Base-by-base conservation (phyloP, 352 stramenopile genomes). In the Thalassiosira hispida region DNA sequence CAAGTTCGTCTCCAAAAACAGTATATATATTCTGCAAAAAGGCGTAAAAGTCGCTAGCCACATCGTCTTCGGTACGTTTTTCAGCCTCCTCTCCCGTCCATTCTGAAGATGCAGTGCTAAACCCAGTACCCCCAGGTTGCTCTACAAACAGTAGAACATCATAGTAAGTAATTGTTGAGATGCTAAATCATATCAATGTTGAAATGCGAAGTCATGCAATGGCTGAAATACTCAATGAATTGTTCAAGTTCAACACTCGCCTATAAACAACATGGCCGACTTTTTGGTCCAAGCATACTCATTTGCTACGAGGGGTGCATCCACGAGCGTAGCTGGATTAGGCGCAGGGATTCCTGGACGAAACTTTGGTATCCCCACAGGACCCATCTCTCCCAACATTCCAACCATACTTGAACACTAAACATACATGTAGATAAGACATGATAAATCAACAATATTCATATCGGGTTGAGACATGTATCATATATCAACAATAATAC, bases 1-100 rank as follows among this genome's bases (percentile, higher is more conserved):
- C 79, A 4, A 96, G 87, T 63, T 95, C 91, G 2, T 93, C 88
- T 25, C 67, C 67, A 85, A 98, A 98, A 20, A 95, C 92, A 46
- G 35, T 33, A 49, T 94, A 97, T 73, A 98, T 96, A 62, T 94
- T 89, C 31, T 85, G 66, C 7, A 94, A 65, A 66, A 92, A 90
- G 12, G 62, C 63, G 51, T 90, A 85, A 64, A 95, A 89, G 49
- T 81, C 79, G 6, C 49, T 20, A 40, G 81, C 72, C 4, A 91
- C 57, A 81, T 91, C 84, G 0, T 68, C 68, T 66, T 91, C 82
- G 2, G 74, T 83, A 22, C 78, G 31, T 8, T 85, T 60, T 25
- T 73, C 49, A 16, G 73, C 65, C 18, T 87, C 80, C 1, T 67
- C 51, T 61, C 84, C 84, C 1, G 59, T 82, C 61, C 78, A 71